phyloP scores from a whole-genome alignment of 2,329 filamentous ascomycete genomes.

The Ceratocystiopsis sp. region DNA sequence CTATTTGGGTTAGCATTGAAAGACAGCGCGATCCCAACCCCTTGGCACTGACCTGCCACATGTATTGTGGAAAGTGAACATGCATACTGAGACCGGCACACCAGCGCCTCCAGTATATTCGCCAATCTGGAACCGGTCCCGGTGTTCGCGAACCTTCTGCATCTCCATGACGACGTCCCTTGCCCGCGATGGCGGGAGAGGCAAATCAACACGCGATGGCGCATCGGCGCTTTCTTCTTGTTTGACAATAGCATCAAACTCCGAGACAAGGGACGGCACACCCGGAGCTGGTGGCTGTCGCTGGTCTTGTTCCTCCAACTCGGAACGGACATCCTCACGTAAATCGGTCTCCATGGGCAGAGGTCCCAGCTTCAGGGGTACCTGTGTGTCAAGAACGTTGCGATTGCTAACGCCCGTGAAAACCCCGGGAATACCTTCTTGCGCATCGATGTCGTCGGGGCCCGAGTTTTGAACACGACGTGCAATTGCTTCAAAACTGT shows the following conservation, averaged over 20 bases:
- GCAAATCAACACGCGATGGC: conserved; percentile 61
- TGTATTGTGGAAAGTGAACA: conserved; percentile 98
- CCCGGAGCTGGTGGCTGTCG: conserved; percentile 55
- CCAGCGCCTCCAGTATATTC: conserved; percentile 69
- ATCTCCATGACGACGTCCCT: conserved; percentile 89
- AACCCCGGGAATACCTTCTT: conserved; percentile 46
- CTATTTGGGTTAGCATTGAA: conserved; percentile 22
- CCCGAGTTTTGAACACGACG: conserved; percentile 41
- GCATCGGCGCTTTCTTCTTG: conserved; percentile 76
- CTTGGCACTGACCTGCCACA: conserved; percentile 53
- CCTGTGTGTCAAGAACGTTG: conserved; percentile 38
- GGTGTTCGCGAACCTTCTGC: conserved; percentile 80
- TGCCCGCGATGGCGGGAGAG: conserved; percentile 72
- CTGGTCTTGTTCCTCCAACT: conserved; percentile 73
- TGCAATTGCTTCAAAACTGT: conserved; percentile 43
- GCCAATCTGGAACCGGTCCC: conserved; percentile 81
- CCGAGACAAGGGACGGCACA: conserved; percentile 59
- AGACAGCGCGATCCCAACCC: no score
- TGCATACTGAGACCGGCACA: conserved; percentile 72
- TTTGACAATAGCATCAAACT: conserved; percentile 79
- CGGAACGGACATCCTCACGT: conserved; percentile 69
- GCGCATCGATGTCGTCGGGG: conserved; percentile 44
- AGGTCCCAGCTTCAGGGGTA: conserved; percentile 57
- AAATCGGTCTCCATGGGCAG: conserved; percentile 71
- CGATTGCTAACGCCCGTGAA: conserved; percentile 45